Conservation (phyloP, 1,139 yeast species). For the Candida mesenterica region DNA sequence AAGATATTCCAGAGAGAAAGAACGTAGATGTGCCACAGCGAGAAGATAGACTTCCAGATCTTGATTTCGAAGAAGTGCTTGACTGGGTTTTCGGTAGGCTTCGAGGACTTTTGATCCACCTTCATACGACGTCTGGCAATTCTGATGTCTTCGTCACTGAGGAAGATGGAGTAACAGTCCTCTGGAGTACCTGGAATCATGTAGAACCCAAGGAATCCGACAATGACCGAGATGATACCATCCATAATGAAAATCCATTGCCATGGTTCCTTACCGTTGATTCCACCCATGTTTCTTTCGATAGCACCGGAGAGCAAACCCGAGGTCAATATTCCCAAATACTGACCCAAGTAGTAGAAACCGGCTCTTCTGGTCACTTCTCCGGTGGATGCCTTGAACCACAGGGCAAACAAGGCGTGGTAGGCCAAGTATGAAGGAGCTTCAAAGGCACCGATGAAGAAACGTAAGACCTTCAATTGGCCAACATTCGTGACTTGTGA, state of each 20-base stretch:
- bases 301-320: constrained; percentile 67
- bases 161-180: constrained; percentile 53
- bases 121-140: constrained; percentile 58
- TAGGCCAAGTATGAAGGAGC: constrained; percentile 59
- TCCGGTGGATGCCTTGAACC: constrained; percentile 51
- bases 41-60: constrained; percentile 49
- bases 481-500: constrained; percentile 46
- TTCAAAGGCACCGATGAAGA: constrained; percentile 62
- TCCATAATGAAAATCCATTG: constrained; percentile 74
- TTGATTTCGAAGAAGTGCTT: constrained; percentile 28
- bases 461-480: constrained; percentile 56
- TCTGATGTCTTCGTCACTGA: constrained; percentile 62
- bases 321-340: constrained; percentile 59
- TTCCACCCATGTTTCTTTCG: constrained; percentile 45
- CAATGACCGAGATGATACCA: constrained; percentile 56
- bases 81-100: constrained; percentile 28
- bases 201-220: constrained; percentile 62
- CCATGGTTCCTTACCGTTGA: constrained; percentile 59
- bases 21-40: constrained; percentile 57
- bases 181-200: constrained; percentile 70
- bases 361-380: constrained; percentile 63
- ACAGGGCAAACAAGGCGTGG: constrained; percentile 60
- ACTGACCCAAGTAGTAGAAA: constrained; percentile 59
- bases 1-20: constrained; percentile 53
- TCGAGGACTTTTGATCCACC: constrained; percentile 37